Percentiles rank a stretch among this genome's conserved stretches.
phyloP scores from a whole-genome alignment of 169 alveolate genomes.

The Plasmodium chabaudi region DNA sequence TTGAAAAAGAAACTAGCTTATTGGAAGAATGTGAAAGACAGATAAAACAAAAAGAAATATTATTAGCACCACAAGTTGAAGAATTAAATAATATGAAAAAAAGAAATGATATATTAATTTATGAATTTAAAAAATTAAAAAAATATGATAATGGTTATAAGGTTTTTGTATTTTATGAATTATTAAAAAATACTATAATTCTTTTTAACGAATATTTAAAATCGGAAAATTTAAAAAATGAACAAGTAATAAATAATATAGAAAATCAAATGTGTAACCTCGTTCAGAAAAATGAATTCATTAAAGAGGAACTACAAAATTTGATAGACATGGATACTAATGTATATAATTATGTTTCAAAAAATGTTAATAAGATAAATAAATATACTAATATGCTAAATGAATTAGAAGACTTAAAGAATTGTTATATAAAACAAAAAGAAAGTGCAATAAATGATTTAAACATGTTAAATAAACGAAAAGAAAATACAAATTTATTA shows the following conservation, averaged over 20 bases:
- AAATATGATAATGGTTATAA: slow-evolving; percentile 79
- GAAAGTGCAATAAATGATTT: slow-evolving; percentile 19
- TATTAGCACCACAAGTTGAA: slow-evolving; percentile 79
- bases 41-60: slow-evolving; percentile 79
- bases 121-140: slow-evolving; percentile 78
- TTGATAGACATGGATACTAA: slow-evolving; percentile 46
- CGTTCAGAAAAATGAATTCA: slow-evolving; percentile 17
- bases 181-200: slow-evolving; percentile 75
- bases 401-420: slow-evolving; percentile 42
- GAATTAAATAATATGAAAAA: slow-evolving; percentile 74
- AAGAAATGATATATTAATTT: slow-evolving; percentile 76
- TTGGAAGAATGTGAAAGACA: slow-evolving; percentile 78
- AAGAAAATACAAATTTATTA: slow-evolving; percentile 45
- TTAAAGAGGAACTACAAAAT: slow-evolving; percentile 53
- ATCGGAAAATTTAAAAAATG: slow-evolving; percentile 74
- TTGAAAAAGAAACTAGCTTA: slow-evolving; percentile 76
- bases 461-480: slow-evolving; percentile 39
- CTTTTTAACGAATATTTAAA: slow-evolving; percentile 77
- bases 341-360: slow-evolving; percentile 65
- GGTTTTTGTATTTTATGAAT: slow-evolving; percentile 74
- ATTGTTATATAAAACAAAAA: slow-evolving; percentile 3
- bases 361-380: slow-evolving; percentile 61
- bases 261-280: slow-evolving; percentile 56
- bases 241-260: slow-evolving; percentile 72
- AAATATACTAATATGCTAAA: slow-evolving; percentile 69